A percentile compares a stretch with the other conserved stretches of the same genome.
Conservation (phyloP, 805 yeast genomes). For the Maudiozyma bulderi region DNA sequence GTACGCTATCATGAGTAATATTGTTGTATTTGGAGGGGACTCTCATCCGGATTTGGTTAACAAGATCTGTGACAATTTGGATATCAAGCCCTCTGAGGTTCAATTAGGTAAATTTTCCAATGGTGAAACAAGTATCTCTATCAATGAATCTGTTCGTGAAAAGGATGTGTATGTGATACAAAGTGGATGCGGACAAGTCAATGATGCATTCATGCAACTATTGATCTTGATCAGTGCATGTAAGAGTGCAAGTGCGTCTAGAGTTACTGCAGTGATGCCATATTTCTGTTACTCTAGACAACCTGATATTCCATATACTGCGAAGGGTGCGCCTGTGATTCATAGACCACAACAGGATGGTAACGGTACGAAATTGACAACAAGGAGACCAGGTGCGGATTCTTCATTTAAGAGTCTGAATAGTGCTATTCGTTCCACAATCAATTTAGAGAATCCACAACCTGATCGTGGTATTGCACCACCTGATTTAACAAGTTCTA, state of each 20-base stretch:
- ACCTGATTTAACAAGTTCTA: constrained; percentile 9
- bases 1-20: constrained; percentile 19
- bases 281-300: constrained; percentile 93
- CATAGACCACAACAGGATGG: constrained; percentile 26
- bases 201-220: constrained; percentile 76
- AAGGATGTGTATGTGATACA: constrained; percentile 91
- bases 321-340: constrained; percentile 61
- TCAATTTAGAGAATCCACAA: constrained; percentile 10
- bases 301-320: constrained; percentile 82
- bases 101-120: constrained; percentile 63
- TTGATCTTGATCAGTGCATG: constrained; percentile 84
- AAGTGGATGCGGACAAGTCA: constrained; percentile 77
- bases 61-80: constrained; percentile 65
- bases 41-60: constrained; percentile 75
- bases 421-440: constrained; percentile 14
- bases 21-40: constrained; percentile 82
- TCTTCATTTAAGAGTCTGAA: constrained; percentile 13
- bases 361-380: constrained; percentile 4
- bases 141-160: constrained; percentile 84
- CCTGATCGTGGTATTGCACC: constrained; percentile 1
- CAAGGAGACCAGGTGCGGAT: constrained; percentile 20
- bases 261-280: constrained; percentile 88
- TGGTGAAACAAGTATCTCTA: constrained; percentile 87
- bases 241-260: constrained; percentile 78
- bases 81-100: constrained; percentile 63